A percentile compares a stretch with the other conserved stretches of the same genome.
Evolutionary conservation across 2,329 filamentous ascomycete species (phyloP).

Genomic region (Mollisiaceae sp.): DNA sequence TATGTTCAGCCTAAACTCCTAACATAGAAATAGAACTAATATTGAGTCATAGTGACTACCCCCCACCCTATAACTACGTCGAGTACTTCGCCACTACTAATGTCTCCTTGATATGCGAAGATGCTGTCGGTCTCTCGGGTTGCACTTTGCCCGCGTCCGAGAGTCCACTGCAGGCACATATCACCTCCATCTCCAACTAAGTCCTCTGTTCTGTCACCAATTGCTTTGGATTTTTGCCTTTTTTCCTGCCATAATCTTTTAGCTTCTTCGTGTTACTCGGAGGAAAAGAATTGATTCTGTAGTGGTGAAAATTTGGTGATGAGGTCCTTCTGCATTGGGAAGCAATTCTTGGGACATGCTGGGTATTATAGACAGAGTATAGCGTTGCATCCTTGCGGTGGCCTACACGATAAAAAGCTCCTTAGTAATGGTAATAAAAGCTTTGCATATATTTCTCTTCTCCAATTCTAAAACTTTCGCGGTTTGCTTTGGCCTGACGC

Average conservation of each 20-base stretch:
- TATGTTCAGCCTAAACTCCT: constrained; percentile 22
- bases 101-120: constrained; percentile 15
- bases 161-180: constrained; percentile 3
- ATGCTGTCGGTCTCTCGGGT: not conserved
- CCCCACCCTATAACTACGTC: constrained; percentile 31
- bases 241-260: not conserved
- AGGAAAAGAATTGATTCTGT: not conserved
- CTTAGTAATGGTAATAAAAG: not conserved
- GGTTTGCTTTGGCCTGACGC: not conserved
- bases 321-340: not conserved
- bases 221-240: constrained; percentile 1
- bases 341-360: constrained; percentile 1
- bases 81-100: constrained; percentile 27
- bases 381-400: not conserved
- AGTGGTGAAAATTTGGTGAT: not conserved
- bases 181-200: constrained; percentile 19
- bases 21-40: constrained; percentile 21
- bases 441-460: not conserved
- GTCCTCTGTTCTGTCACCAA: not conserved
- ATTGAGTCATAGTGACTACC: constrained; percentile 26
- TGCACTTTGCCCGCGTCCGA: constrained; percentile 1
- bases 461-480: not conserved
- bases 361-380: not conserved
- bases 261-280: not conserved
- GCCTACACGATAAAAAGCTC: not conserved